Conservation (phyloP, 257 asterid genomes). For the Gentiana macrophylla region DNA sequence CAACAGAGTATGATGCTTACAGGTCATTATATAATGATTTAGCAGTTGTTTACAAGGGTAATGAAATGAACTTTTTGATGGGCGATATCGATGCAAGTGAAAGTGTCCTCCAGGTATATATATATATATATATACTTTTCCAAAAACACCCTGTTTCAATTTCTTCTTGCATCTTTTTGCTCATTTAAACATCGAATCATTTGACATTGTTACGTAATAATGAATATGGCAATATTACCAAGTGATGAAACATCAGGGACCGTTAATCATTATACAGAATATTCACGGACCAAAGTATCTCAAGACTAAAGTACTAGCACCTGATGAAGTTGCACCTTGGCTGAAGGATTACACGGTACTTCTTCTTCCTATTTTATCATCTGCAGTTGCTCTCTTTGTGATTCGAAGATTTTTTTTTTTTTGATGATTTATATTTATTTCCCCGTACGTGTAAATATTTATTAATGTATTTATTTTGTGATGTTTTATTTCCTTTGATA, state of each 20-base stretch:
- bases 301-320: slow-evolving; percentile 38
- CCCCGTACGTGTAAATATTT: too few relatives aligned
- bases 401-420: too few relatives aligned
- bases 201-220: not conserved
- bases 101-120: slow-evolving; percentile 45
- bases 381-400: too few relatives aligned
- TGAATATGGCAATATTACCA: slow-evolving; percentile 62
- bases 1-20: slow-evolving; percentile 44
- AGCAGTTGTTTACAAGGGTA: slow-evolving; percentile 50
- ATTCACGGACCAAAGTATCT: slow-evolving; percentile 43
- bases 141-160: too few relatives aligned
- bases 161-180: too few relatives aligned
- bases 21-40: slow-evolving; percentile 43
- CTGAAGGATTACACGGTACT: too few relatives aligned
- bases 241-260: slow-evolving; percentile 45
- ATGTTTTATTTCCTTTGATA: too few relatives aligned
- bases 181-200: too few relatives aligned
- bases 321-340: slow-evolving; percentile 34
- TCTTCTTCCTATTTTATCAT: too few relatives aligned
- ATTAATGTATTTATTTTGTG: too few relatives aligned
- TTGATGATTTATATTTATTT: too few relatives aligned
- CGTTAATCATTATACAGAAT: slow-evolving; percentile 44
- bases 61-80: slow-evolving; percentile 55
- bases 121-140: too few relatives aligned
- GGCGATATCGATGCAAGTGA: slow-evolving; percentile 53